phyloP scores from a whole-genome alignment of 495 filamentous ascomycete species.

The Neurospora sp. region DNA sequence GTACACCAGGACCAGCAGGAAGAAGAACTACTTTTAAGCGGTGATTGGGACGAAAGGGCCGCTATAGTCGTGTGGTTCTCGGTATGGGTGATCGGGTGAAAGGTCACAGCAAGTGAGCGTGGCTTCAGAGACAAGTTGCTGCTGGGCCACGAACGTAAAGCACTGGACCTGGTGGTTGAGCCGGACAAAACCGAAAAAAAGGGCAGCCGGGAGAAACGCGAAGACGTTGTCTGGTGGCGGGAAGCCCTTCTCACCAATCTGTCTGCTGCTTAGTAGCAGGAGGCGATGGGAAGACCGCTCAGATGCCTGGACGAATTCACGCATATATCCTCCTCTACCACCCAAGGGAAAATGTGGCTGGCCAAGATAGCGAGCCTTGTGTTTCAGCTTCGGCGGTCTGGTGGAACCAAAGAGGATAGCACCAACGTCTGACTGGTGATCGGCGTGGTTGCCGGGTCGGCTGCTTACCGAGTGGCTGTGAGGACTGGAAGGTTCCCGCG shows the following conservation, averaged over 20 bases:
- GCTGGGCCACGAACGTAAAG: slow-evolving; percentile 61
- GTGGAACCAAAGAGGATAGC: not conserved
- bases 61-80: not conserved
- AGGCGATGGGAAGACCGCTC: slow-evolving; percentile 87
- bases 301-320: slow-evolving; percentile 87
- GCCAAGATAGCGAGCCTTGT: not conserved
- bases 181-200: slow-evolving; percentile 65
- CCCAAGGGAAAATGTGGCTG: not conserved
- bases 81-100: not conserved
- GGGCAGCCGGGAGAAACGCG: slow-evolving; percentile 59
- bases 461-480: not conserved
- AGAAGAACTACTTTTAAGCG: slow-evolving; percentile 81
- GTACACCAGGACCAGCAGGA: slow-evolving; percentile 82
- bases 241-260: slow-evolving; percentile 94
- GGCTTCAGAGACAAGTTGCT: slow-evolving; percentile 77
- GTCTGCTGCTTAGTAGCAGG: slow-evolving; percentile 82
- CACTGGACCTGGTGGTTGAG: slow-evolving; percentile 67
- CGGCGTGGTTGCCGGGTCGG: not conserved
- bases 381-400: not conserved
- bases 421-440: not conserved
- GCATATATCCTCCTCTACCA: not conserved
- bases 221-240: slow-evolving; percentile 92
- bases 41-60: not conserved
- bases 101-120: slow-evolving; percentile 25
- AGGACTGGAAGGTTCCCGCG: not conserved